These are phyloP conservation scores for Puccinia coronata DNA, from an alignment of 1,284 basidiomycete species.

Conservation along the genomic window DNA sequence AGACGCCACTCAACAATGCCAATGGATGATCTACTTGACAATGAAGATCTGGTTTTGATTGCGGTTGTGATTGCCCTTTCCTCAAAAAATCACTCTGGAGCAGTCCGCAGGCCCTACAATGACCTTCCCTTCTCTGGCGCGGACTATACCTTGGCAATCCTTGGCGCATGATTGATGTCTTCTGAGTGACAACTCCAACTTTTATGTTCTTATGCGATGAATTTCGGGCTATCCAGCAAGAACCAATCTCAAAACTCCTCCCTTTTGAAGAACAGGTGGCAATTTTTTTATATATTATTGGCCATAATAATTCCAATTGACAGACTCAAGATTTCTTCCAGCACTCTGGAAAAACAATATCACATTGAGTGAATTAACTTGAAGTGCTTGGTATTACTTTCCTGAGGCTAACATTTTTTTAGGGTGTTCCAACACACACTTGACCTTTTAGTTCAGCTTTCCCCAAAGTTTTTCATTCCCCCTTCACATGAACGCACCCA, in stretches of 20 bases:
- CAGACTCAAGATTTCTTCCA: constrained; percentile 50
- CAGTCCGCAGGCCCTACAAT: too few species aligned
- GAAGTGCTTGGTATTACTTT: too few species aligned
- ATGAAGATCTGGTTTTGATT: too few species aligned
- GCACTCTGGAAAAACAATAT: constrained; percentile 49
- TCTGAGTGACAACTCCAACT: background rate
- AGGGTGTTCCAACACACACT: too few species aligned
- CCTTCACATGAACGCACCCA: too few species aligned
- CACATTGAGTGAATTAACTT: background rate
- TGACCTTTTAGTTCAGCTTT: background rate
- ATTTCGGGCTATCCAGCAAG: background rate
- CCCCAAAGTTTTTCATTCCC: too few species aligned
- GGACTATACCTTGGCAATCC: background rate
- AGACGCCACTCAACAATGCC: too few species aligned
- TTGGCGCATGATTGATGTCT: background rate
- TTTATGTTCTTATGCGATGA: background rate
- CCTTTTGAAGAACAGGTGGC: constrained; percentile 1
- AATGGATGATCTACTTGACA: too few species aligned
- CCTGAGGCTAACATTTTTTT: too few species aligned
- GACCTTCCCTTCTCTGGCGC: too few species aligned
- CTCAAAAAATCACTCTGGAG: too few species aligned
- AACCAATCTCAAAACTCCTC: background rate
- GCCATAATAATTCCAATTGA: background rate
- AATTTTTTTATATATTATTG: background rate
- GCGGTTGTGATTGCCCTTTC: too few species aligned